Conservation (phyloP, 805 yeast species). For the Yamadazyma sp. region DNA sequence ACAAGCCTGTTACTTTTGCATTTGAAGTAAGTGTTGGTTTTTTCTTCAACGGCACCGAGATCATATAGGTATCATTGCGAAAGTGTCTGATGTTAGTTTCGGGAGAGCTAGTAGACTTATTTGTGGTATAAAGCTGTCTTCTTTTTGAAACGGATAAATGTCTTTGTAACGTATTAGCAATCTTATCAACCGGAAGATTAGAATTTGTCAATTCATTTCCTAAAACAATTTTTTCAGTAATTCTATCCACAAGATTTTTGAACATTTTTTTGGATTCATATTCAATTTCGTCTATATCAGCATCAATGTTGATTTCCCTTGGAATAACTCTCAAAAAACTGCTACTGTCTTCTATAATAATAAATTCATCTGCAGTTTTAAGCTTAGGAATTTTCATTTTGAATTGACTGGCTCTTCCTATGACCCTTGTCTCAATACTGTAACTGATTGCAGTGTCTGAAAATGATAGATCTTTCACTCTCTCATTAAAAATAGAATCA, state of each 20-base stretch:
- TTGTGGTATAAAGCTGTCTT: constrained; percentile 18
- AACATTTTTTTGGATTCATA: constrained; percentile 31
- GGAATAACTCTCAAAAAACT: constrained; percentile 27
- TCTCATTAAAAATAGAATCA: not conserved
- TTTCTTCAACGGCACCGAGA: constrained; percentile 28
- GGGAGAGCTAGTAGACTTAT: not conserved
- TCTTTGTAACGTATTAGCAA: constrained; percentile 12
- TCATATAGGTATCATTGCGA: constrained; percentile 17
- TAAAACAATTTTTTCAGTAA: constrained; percentile 24
- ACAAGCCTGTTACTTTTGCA: constrained; percentile 29
- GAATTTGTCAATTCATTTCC: constrained; percentile 21
- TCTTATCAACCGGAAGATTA: constrained; percentile 1
- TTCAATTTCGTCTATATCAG: constrained; percentile 22
- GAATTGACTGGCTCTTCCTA: constrained; percentile 36
- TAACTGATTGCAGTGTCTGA: constrained; percentile 32
- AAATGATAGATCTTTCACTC: constrained; percentile 30
- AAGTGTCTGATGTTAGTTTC: not conserved
- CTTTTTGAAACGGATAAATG: constrained; percentile 17
- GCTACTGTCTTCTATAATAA: constrained; percentile 30
- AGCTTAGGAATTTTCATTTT: constrained; percentile 13
- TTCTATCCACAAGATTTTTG: constrained; percentile 23
- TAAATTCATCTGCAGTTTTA: constrained; percentile 27
- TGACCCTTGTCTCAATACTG: constrained; percentile 34
- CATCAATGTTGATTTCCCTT: constrained; percentile 17
- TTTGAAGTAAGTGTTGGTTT: constrained; percentile 26